Conservation (phyloP, 2,329 filamentous ascomycete genomes). For the Hypoxylon sp. region DNA sequence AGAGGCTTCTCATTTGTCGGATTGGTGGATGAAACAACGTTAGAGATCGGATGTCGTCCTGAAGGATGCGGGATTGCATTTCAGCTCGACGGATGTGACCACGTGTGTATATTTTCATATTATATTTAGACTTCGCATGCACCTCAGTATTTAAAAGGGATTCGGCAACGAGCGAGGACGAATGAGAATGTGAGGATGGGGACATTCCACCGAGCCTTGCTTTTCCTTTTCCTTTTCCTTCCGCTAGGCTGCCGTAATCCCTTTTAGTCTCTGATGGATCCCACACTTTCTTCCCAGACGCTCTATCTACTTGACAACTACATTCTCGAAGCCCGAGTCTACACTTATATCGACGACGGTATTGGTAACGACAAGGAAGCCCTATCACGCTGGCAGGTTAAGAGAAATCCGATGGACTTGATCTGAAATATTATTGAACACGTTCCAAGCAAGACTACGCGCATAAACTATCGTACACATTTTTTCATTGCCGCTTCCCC, state of each 20-base stretch:
- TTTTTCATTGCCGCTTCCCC: constrained; percentile 15
- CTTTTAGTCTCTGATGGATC: background rate
- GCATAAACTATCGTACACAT: constrained; percentile 21
- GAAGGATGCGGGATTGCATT: constrained; percentile 35
- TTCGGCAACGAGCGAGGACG: constrained; percentile 1
- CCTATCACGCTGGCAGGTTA: background rate
- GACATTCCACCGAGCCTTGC: constrained; percentile 18
- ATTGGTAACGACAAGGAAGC: background rate
- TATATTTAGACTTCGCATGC: constrained; percentile 25
- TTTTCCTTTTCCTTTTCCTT: constrained; percentile 3
- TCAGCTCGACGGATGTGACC: constrained; percentile 29
- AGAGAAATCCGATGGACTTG: background rate
- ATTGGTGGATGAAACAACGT: constrained; percentile 21
- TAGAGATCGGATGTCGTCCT: constrained; percentile 1
- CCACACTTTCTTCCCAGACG: background rate
- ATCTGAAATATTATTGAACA: constrained; percentile 16
- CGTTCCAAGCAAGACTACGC: constrained; percentile 18
- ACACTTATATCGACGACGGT: background rate
- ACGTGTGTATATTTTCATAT: constrained; percentile 19
- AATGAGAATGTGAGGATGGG: constrained; percentile 14
- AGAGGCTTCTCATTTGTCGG: constrained; percentile 15
- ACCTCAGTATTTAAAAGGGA: constrained; percentile 17
- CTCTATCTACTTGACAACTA: background rate
- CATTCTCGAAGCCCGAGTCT: background rate
- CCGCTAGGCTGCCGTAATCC: background rate